Evolutionary conservation across 495 filamentous ascomycete genomes (phyloP), one percentile per base, ranked within the genome.

Genomic region (Immersiella caudata): DNA sequence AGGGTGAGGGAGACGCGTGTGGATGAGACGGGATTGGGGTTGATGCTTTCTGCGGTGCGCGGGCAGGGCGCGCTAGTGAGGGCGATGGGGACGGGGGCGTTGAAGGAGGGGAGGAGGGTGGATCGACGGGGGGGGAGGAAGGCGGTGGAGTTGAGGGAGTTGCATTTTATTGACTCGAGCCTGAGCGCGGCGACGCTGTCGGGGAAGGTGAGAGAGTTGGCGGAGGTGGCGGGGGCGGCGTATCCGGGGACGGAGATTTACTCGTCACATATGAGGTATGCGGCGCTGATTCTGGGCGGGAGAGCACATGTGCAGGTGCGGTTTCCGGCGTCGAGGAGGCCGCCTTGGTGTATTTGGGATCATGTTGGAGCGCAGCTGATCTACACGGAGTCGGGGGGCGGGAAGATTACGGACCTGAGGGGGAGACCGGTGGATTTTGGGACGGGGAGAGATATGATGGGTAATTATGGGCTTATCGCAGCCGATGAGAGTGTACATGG

Each of bases 301-400:
- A 6, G 68, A 16, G 63, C 64, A 27, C 65, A 21, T 25, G 72
- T 70, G 21, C 74, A 76, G 67, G 68, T 74, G 22, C 60, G 74
- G 7, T 57, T 70, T n/a, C 74, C 74, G 1, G 64, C 71, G 16
- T 27, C 60, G 2, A 12, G 29, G 16, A 51, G 60, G 12, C 56
- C 58, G 22, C 18, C 55, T 1, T 71, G 65, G 64, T 83, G 82
- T 64, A 78, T 86, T 27, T 88, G 86, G 86, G 87, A 89, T 67
- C 87, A 89, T 72, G 83, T 82, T 0, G 87, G 86, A 6, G 83
- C 85, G 3, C 83, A 86, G 80, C 72, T 89, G 26, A 81, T 89
- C 61, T 86, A 81, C 66, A 73, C 81, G 68, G 87, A 89, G 72
- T 75, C 85, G 0, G 87, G 87, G 0, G 56, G 40, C 0, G 84